Base-by-base conservation (phyloP, 345 rosid genomes). In the Theobroma cacao region DNA sequence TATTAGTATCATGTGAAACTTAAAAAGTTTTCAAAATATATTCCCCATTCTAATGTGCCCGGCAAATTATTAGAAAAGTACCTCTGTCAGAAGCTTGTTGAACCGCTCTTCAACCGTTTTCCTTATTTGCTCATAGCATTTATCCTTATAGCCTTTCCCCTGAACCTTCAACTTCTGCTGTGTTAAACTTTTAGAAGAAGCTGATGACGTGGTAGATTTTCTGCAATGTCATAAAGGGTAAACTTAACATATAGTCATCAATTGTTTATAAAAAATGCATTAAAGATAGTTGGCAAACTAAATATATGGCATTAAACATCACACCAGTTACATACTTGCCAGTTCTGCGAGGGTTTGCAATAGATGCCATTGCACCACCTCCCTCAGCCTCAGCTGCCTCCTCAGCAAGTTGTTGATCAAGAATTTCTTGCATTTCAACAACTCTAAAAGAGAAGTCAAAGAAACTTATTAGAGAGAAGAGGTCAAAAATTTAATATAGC, bases 371-470 rank as follows among this genome's bases (percentile, higher is more conserved):
- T 55, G 91, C 98, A 78, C 92, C 98, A 34, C 84, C 98, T 74
- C 98, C 99, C 86, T 94, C 99, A 82, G 98, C 99, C 88, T 97
- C 99, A 67, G 99, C 99, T 72, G 97, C 99, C 84, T 97, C 99
- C 85, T 97, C 99, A 72, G 98, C 98, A 79, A 97, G 85, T 84
- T 97, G 97, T 79, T 94, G 91, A 82, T 97, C 99, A 83, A 92
- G 92, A 79, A 97, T 97, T 89, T 97, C 99, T 92, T 97, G 99
- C 98, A 91, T 97, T 85, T 97, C 99, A 80, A 97, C 98, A 77
- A 97, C 98, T 90, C 99, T 97, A 62, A 69, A 80, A 71, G 28
- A 69, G 55, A 78, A 55, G 58, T 20, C 64, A 66, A 72, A 30
- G 40, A 63, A 63, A 79, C 41, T 30, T 43, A 38, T 66, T 55